Conservation (phyloP, 2,329 filamentous ascomycete species). For the Cryphonectria japonica region DNA sequence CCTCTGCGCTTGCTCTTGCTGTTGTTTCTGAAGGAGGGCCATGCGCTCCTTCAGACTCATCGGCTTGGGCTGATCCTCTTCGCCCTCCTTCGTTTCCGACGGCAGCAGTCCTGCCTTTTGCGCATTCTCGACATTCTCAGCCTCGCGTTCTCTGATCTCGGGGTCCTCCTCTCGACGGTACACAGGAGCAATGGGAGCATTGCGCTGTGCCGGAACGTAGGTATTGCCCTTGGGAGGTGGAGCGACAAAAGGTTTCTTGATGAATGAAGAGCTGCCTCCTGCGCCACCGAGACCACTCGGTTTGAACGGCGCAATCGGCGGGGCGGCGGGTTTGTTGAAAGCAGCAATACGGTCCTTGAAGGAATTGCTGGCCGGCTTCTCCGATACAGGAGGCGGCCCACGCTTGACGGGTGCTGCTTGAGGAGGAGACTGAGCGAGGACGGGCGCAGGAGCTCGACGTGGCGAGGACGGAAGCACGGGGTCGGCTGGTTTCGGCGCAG, state of each 20-base stretch:
- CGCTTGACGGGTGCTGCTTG: constrained; percentile 46
- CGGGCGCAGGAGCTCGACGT: constrained; percentile 31
- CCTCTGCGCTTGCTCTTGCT: constrained; percentile 83
- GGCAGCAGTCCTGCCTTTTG: constrained; percentile 67
- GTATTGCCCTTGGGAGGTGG: constrained; percentile 92
- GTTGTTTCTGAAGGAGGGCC: constrained; percentile 89
- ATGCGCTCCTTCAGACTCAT: constrained; percentile 95
- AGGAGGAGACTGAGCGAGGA: constrained; percentile 36
- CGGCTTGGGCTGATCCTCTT: constrained; percentile 85
- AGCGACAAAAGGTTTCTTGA: constrained; percentile 97
- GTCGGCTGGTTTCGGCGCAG: constrained; percentile 45
- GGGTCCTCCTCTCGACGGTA: constrained; percentile 91
- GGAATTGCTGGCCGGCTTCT: constrained; percentile 76
- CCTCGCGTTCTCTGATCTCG: constrained; percentile 66
- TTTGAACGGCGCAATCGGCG: constrained; percentile 89
- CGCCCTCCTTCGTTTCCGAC: constrained; percentile 52
- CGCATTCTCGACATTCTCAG: constrained; percentile 67
- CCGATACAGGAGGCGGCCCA: constrained; percentile 67
- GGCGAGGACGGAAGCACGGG: constrained; percentile 42
- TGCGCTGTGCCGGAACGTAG: constrained; percentile 77
- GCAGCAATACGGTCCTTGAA: constrained; percentile 96
- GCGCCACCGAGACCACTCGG: constrained; percentile 61
- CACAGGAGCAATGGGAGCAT: constrained; percentile 71
- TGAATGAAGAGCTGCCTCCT: constrained; percentile 68
- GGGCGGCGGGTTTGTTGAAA: constrained; percentile 88